A percentile compares a stretch with the other conserved stretches of the same genome.
These are phyloP conservation scores for Intubia oerlemansii DNA, from an alignment of 2,329 filamentous ascomycete species.

Conservation along the genomic window DNA sequence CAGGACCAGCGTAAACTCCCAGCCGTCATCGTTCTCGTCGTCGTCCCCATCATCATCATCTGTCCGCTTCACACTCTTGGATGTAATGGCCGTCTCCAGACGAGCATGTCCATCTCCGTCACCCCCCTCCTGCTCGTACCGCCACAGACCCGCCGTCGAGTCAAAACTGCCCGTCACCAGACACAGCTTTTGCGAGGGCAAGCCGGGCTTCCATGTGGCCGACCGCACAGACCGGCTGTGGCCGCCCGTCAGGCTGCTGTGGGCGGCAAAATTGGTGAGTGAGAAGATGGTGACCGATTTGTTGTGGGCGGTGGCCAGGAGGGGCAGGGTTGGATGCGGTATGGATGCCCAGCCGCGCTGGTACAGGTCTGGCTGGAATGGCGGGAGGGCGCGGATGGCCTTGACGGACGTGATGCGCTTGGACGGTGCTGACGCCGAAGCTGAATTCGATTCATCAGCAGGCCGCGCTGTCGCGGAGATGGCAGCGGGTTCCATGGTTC, in stretches of 20 bases:
- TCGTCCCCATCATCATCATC: slow-evolving; percentile 10
- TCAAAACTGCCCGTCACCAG: slow-evolving; percentile 90
- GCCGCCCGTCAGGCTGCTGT: slow-evolving; percentile 64
- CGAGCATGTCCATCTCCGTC: too few species aligned
- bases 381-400: slow-evolving; percentile 21
- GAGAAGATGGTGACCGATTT: slow-evolving; percentile 83
- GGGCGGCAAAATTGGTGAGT: slow-evolving; percentile 55
- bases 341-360: slow-evolving; percentile 69
- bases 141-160: slow-evolving; percentile 72
- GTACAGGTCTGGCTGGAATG: slow-evolving; percentile 34
- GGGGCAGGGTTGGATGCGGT: slow-evolving; percentile 69
- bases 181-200: slow-evolving; percentile 41
- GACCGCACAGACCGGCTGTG: slow-evolving; percentile 80
- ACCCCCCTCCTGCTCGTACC: slow-evolving; percentile 31
- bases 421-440: too few species aligned
- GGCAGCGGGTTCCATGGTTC: too few species aligned
- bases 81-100: too few species aligned
- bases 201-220: slow-evolving; percentile 67
- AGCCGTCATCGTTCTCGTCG: slow-evolving; percentile 43
- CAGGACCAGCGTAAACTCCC: slow-evolving; percentile 78
- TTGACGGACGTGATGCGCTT: slow-evolving; percentile 1
- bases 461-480: too few species aligned
- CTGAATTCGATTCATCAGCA: too few species aligned
- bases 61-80: too few species aligned
- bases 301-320: slow-evolving; percentile 73